phyloP scores from a whole-genome alignment of 495 filamentous ascomycete species.

The Hyphodiscus hymeniophilus region DNA sequence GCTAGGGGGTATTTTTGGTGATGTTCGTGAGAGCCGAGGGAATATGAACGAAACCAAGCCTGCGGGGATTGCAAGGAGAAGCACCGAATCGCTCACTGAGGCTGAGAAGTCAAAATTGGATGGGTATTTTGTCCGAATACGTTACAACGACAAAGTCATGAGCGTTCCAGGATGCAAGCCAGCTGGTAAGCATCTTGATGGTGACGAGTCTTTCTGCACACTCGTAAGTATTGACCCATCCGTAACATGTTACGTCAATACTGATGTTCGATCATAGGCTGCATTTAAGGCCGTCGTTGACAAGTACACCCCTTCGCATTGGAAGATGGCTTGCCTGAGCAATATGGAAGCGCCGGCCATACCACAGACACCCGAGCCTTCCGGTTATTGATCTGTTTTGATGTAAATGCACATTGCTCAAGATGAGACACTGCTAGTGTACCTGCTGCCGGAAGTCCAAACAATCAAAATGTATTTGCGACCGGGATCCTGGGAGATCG shows the following conservation, averaged over 20 bases:
- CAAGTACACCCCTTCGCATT: conserved; percentile 75
- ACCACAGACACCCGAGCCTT: conserved; percentile 44
- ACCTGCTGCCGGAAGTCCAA: too few relatives aligned
- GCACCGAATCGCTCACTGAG: conserved; percentile 31
- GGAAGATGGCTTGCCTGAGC: conserved; percentile 63
- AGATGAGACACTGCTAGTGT: too few relatives aligned
- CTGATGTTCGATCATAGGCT: conserved; percentile 36
- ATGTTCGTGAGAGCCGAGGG: neutral
- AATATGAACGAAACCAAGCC: conserved; percentile 21
- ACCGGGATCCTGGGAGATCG: too few relatives aligned
- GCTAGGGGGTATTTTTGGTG: conserved; percentile 39
- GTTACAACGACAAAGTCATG: conserved; percentile 82
- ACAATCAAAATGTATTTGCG: too few relatives aligned
- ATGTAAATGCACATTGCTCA: too few relatives aligned
- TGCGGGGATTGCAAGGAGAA: conserved; percentile 42
- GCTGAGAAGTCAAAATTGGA: conserved; percentile 35
- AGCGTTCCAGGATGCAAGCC: conserved; percentile 72
- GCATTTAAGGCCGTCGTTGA: conserved; percentile 91
- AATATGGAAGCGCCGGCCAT: conserved; percentile 53
- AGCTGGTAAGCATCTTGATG: conserved; percentile 75
- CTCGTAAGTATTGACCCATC: conserved; percentile 42
- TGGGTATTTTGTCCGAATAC: conserved; percentile 84
- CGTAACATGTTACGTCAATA: neutral
- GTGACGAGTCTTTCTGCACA: conserved; percentile 89
- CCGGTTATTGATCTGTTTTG: conserved; percentile 38